Evolutionary conservation across 805 yeast species (phyloP), one percentile per base, ranked within the genome.

Genomic region (Saturnispora quitensis): DNA sequence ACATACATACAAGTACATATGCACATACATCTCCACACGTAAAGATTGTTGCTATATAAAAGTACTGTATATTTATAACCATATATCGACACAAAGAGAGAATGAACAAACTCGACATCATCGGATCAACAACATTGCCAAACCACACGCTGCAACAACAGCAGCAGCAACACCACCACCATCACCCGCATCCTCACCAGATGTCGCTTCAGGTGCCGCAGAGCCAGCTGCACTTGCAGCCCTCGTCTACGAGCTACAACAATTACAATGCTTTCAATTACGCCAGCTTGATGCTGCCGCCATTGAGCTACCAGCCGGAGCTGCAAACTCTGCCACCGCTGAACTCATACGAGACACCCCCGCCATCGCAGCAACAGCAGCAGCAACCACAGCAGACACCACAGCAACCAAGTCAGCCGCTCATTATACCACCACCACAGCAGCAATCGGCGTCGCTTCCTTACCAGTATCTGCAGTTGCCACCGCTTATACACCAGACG

Each of bases 341-440:
- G 13, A 18, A 24, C 18, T 13, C 44, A 10, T 24, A 40, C n/a
- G 31, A 22, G 6, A n/a, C 31, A 20, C 12, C 18, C 3, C 47
- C n/a, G 13, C 50, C 31, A 17, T 47, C 36, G 10, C 51, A 34
- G n/a, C 58, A 51, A 18, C 46, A 22, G 40, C 50, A 18, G 6
- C 51, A 47, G 12, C 58, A 51, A 22, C 46, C 27, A 40, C 50
- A 18, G 6, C 51, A 47, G 12, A 50, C 34, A 4, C 28, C 28
- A 8, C 28, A 6, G 28, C 28, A 25, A 25, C 28, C 28, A 25
- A 25, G 8, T 25, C 42, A n/a, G 18, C 42, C 18, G 7, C 28
- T 17, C 46, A 43, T 15, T 34, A 27, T 6, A 31, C 28, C 33
- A 40, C 47, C 28, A 52, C 47, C 22, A 48, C n/a, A 50, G 43